A percentile compares a stretch with the other conserved stretches of the same genome.
phyloP scores from a whole-genome alignment of 2,329 filamentous ascomycete species.

The Ascochyta lentis region DNA sequence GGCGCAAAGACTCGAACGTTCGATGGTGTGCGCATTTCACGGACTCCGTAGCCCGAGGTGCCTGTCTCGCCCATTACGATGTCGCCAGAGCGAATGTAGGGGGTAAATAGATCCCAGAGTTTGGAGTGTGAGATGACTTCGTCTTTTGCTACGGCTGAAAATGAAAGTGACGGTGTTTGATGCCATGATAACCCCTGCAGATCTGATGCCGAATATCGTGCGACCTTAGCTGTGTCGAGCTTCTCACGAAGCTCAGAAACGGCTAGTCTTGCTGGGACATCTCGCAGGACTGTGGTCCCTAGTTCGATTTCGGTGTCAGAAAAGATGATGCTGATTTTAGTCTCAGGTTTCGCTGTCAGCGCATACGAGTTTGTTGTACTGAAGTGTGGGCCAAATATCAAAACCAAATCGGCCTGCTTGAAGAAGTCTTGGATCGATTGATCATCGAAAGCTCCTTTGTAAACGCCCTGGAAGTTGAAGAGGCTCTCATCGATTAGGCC shows the following conservation, averaged over 20 bases:
- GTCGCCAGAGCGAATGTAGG: constrained; percentile 60
- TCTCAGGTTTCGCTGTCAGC: constrained; percentile 49
- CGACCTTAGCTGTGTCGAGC: constrained; percentile 2
- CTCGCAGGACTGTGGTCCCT: constrained; percentile 42
- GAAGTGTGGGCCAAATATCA: constrained; percentile 57
- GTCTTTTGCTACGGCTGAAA: neutral
- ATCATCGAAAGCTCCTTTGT: constrained; percentile 53
- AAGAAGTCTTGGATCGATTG: constrained; percentile 46
- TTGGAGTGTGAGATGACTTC: constrained; percentile 56
- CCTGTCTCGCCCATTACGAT: constrained; percentile 66
- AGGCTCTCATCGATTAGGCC: constrained; percentile 58
- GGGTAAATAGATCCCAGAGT: constrained; percentile 57
- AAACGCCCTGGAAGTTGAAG: constrained; percentile 59
- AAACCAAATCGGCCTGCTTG: constrained; percentile 53
- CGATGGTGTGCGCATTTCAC: constrained; percentile 22
- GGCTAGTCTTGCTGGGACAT: constrained; percentile 43
- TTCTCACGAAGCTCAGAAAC: constrained; percentile 5
- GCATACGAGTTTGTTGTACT: constrained; percentile 57
- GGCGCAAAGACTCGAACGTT: constrained; percentile 20
- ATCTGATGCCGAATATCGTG: neutral
- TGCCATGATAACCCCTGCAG: constrained; percentile 8
- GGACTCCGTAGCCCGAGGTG: constrained; percentile 46
- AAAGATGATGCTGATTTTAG: constrained; percentile 45
- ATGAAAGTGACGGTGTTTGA: neutral
- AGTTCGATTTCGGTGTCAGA: constrained; percentile 43